A percentile compares a stretch with the other conserved stretches of the same genome.
phyloP scores from a whole-genome alignment of 2,329 filamentous ascomycete genomes.

The Penicillium paneum region DNA sequence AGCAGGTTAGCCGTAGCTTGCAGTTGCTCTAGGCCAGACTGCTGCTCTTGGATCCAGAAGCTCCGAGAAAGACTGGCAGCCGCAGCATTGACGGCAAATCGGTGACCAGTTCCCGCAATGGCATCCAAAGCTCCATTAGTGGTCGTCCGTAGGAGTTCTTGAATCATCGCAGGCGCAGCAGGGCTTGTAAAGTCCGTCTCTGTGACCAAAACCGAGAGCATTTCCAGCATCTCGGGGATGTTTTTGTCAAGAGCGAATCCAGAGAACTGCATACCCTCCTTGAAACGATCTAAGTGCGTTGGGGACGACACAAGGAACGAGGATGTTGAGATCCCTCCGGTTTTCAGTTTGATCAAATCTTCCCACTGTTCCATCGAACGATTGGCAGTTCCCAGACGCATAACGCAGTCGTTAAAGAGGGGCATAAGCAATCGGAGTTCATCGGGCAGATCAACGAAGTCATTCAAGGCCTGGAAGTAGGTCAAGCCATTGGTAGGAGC shows the following conservation, averaged over 20 bases:
- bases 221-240: conserved; percentile 83
- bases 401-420: conserved; percentile 85
- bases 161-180: conserved; percentile 75
- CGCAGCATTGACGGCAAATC: conserved; percentile 78
- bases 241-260: conserved; percentile 89
- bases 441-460: conserved; percentile 73
- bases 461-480: conserved; percentile 88
- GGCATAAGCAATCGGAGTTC: conserved; percentile 82
- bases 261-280: conserved; percentile 78
- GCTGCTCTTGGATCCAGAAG: conserved; percentile 74
- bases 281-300: conserved; percentile 64
- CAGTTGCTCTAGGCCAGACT: conserved; percentile 86
- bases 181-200: conserved; percentile 88
- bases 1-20: conserved; percentile 73
- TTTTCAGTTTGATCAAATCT: conserved; percentile 93
- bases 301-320: conserved; percentile 82
- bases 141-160: conserved; percentile 79
- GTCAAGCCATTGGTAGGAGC: conserved; percentile 93
- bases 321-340: conserved; percentile 80
- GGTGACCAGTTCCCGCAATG: conserved; percentile 85
- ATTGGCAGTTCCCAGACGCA: conserved; percentile 84
- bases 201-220: conserved; percentile 73
- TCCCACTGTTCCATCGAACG: conserved; percentile 93
- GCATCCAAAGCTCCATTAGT: conserved; percentile 88
- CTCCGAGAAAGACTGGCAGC: conserved; percentile 73